Evolutionary conservation across 345 rosid species (phyloP), one percentile per base, ranked within the genome.

Genomic region (Triadica sebifera): DNA sequence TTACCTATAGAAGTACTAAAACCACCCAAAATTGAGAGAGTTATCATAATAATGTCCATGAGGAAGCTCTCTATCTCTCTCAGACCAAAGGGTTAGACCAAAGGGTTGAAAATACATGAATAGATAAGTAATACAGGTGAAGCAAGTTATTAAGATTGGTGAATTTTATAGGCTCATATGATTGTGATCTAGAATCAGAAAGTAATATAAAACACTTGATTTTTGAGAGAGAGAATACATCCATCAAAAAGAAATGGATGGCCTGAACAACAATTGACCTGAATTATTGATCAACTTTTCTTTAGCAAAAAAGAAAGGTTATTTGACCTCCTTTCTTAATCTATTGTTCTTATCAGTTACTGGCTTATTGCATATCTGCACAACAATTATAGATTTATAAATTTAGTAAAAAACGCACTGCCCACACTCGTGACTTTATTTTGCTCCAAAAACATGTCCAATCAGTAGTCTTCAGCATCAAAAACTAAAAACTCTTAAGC

Each of bases 1-100:
- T 75, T 52, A 93, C 94, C 90, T 38, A 89, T 8, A 68, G 96
- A 93, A 67, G 91, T 88, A 77, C 93, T 92, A 53, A 90, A 85
- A 71, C 92, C 90, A 20, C 90, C 91, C 70, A 86, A 89, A 69
- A 85, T 86, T 43, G 93, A 91, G 24, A 91, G 80, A 29, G 19
- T 81, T 87, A 84, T 55, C 75, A 87, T 11, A 37, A 71, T 39
- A n/a, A 38, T 50, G 38, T 34, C 49, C 68, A 61, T 49, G 56
- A 56, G 1, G 67, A 37, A 13, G 43, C 11, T 8, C 22, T 6
- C 47, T 43, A 43, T 51, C 58, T 69, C 72, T 34, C 72, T 25
- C 56, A n/a, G 56, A 58, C 39, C 55, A 24, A 43, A 59, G 46
- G n/a, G n/a, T n/a, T n/a, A n/a, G n/a, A n/a, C n/a, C n/a, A n/a